A percentile compares a stretch with the other conserved stretches of the same genome.
Evolutionary conservation across 352 stramenopile genomes (phyloP).

Genomic region (Salisapilia sapeloensis): DNA sequence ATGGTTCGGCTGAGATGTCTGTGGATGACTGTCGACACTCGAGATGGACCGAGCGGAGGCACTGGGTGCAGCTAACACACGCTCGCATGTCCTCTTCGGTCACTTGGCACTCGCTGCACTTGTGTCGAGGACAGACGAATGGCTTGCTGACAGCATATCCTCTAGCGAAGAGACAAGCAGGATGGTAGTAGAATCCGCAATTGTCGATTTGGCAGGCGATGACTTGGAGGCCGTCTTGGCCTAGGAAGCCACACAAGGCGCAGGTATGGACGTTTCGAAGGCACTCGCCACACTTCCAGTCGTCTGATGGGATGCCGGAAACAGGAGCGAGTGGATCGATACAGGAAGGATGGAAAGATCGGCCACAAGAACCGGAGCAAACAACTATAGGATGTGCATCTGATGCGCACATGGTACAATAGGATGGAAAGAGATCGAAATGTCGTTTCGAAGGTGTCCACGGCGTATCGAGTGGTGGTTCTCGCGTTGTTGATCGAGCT

Average conservation of each 20-base stretch:
- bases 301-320: conserved; percentile 2
- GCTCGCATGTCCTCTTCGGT: conserved; percentile 29
- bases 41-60: conserved; percentile 24
- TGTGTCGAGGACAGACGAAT: conserved; percentile 44
- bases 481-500: conserved; percentile 8
- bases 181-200: conserved; percentile 49
- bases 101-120: conserved; percentile 19
- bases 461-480: neutral
- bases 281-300: conserved; percentile 58
- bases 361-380: conserved; percentile 33
- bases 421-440: conserved; percentile 28
- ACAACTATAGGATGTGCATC: conserved; percentile 31
- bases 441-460: conserved; percentile 1
- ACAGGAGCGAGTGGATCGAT: conserved; percentile 23
- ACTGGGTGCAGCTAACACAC: conserved; percentile 38
- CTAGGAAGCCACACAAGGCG: conserved; percentile 51
- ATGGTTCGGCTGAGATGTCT: conserved; percentile 1
- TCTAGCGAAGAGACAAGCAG: conserved; percentile 9
- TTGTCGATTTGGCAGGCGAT: conserved; percentile 22
- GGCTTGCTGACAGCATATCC: conserved; percentile 4
- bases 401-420: conserved; percentile 35
- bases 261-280: conserved; percentile 33
- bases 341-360: conserved; percentile 39
- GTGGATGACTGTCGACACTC: conserved; percentile 14
- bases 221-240: conserved; percentile 30